Base-by-base conservation (phyloP, 257 asterid species). In the Agastache rugosa region DNA sequence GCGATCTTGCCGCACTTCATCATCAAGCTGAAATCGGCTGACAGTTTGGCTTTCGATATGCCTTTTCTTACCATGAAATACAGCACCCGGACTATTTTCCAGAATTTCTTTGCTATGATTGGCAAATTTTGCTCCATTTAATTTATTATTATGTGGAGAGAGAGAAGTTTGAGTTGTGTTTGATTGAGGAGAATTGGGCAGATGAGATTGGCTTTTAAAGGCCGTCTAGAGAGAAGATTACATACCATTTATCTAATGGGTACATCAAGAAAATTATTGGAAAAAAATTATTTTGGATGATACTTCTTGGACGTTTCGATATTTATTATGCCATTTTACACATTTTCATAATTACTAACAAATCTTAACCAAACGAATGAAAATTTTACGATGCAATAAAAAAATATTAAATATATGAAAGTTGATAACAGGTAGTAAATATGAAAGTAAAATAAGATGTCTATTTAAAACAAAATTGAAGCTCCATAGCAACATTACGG, bases 51-150 rank as follows among this genome's bases (percentile, higher is more conserved):
- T 71, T 93, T 91, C 10, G 94, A 87, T 9, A 93, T 78, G 7
- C 96, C 93, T 86, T 91, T 89, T 8, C 88, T 62, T 37, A 93
- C 17, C 98, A 91, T 89, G 88, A 82, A 87, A 41, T 82, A 87
- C 6, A 82, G 72, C 2, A 86, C 90, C 4, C 89, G 81, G 6
- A 89, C 81, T 20, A 87, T 81, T 42, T 72, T 83, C 97, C 97
- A 87, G 54, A 89, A 83, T 73, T 91, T 93, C 79, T 89, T 93
- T 8, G 97, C 85, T 45, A 87, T 47, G 1, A 88, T 68, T 17
- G 93, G 95, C 78, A 91, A 31, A 53, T 88, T 89, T 77, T 82
- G 90, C 37, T 91, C 98, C 98, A 93, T 93, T n/a, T n/a, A 16
- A 29, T 29, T 29, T 29, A 3, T 29, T 29, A 2, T 44, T 48